Conservation (phyloP, 148 eudicot genomes). For the Oxyria digyna region DNA sequence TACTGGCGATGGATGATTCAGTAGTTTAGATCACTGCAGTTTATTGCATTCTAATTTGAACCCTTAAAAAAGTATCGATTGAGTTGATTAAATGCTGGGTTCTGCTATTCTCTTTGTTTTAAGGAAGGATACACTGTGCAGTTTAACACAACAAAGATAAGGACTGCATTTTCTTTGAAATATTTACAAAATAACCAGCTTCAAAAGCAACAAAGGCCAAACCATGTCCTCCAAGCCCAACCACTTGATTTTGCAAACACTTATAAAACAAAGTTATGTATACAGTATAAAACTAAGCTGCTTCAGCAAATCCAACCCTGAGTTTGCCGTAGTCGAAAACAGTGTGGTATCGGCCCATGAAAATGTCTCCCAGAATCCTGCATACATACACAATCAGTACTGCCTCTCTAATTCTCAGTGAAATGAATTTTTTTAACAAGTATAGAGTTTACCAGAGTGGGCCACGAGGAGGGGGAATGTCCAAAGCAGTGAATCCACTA, state of each 20-base stretch:
- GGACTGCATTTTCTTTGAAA: not conserved
- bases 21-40: too few species aligned
- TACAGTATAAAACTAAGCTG: conserved; percentile 29
- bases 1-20: too few species aligned
- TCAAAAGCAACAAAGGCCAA: not conserved
- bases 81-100: not conserved
- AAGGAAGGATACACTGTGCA: too few species aligned
- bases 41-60: too few species aligned
- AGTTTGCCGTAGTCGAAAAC: conserved; percentile 67
- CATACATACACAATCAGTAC: not conserved
- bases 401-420: not conserved
- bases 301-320: conserved; percentile 79
- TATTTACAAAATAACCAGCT: not conserved
- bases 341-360: conserved; percentile 91
- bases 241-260: conserved; percentile 2
- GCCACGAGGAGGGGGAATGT: conserved; percentile 85
- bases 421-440: not conserved
- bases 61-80: too few species aligned
- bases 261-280: not conserved
- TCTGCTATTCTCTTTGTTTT: not conserved
- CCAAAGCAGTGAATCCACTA: conserved; percentile 74
- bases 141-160: not conserved
- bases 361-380: conserved; percentile 93
- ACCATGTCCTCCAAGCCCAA: not conserved
- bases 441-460: conserved; percentile 61